Percentiles rank a stretch among this genome's conserved stretches.
Evolutionary conservation across 177 flowering plant species (phyloP).

Genomic region (Vitis hybrid): DNA sequence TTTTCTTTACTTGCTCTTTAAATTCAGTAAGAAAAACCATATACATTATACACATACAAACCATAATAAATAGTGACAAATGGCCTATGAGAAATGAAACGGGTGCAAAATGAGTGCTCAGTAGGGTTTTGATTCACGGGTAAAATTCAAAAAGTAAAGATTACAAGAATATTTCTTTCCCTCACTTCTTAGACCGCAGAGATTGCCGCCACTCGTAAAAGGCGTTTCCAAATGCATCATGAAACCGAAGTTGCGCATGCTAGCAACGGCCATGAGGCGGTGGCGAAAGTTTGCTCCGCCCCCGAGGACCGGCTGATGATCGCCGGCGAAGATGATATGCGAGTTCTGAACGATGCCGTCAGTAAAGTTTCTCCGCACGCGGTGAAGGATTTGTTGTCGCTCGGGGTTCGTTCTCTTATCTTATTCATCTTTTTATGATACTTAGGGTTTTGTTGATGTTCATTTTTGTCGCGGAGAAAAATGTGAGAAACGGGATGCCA

Average conservation of each 20-base stretch:
- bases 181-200: background rate
- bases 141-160: too few species aligned
- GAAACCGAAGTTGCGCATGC: conserved; percentile 14
- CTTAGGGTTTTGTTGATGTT: background rate
- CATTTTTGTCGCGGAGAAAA: background rate
- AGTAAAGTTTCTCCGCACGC: conserved; percentile 43
- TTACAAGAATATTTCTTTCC: background rate
- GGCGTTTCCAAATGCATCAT: conserved; percentile 7
- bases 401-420: conserved; percentile 43
- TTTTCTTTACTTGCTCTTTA: too few species aligned
- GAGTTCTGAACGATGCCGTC: conserved; percentile 29
- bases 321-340: conserved; percentile 13
- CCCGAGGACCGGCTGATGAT: background rate
- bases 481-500: too few species aligned
- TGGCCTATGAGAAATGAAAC: too few species aligned
- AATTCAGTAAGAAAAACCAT: too few species aligned
- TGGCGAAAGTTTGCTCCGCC: conserved; percentile 8
- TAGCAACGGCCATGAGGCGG: conserved; percentile 1
- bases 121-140: too few species aligned
- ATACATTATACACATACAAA: too few species aligned
- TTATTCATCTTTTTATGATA: background rate
- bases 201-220: background rate
- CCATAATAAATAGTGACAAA: too few species aligned
- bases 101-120: too few species aligned
- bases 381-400: conserved; percentile 47